Evolutionary conservation across 2,329 filamentous ascomycete genomes (phyloP).

Genomic region (Bipolaris cookei): DNA sequence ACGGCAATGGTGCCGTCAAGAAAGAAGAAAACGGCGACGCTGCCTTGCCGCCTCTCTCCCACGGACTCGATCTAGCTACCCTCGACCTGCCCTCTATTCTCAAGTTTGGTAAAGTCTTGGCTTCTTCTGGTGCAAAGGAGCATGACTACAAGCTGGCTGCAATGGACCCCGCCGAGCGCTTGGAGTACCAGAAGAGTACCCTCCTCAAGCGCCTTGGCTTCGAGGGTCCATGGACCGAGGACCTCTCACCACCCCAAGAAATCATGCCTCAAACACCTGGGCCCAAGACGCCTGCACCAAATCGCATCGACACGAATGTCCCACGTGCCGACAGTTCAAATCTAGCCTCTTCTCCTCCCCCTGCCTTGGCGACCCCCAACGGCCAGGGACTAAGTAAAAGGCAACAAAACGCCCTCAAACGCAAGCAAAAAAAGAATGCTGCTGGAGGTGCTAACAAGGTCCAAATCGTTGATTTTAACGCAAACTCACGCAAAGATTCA

Average conservation of each 20-base stretch:
- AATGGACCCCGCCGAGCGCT: slow-evolving; percentile 78
- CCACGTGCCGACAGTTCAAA: slow-evolving; percentile 55
- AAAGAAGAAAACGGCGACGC: slow-evolving; percentile 60
- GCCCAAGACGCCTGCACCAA: slow-evolving; percentile 44
- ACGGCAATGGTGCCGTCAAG: slow-evolving; percentile 49
- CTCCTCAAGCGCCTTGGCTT: slow-evolving; percentile 82
- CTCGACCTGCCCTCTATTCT: slow-evolving; percentile 82
- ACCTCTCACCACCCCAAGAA: slow-evolving; percentile 76
- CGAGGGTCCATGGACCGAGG: slow-evolving; percentile 81
- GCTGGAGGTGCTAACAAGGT: slow-evolving; percentile 90
- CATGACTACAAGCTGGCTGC: slow-evolving; percentile 84
- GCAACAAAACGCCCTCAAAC: slow-evolving; percentile 91
- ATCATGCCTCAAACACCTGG: slow-evolving; percentile 53
- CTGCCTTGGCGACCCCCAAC: slow-evolving; percentile 52
- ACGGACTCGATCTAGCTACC: slow-evolving; percentile 72
- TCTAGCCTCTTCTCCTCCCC: slow-evolving; percentile 56
- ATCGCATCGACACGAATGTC: slow-evolving; percentile 60
- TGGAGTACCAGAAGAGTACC: slow-evolving; percentile 89
- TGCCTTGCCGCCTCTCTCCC: slow-evolving; percentile 54
- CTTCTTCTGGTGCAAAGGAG: slow-evolving; percentile 79
- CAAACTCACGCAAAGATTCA: slow-evolving; percentile 67
- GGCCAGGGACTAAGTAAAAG: slow-evolving; percentile 75
- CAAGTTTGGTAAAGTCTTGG: slow-evolving; percentile 79
- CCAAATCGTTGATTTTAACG: slow-evolving; percentile 83
- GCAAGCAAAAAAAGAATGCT: slow-evolving; percentile 88